These are phyloP conservation scores for Neurospora discreta DNA, from an alignment of 495 filamentous ascomycete species.

Conservation along the genomic window DNA sequence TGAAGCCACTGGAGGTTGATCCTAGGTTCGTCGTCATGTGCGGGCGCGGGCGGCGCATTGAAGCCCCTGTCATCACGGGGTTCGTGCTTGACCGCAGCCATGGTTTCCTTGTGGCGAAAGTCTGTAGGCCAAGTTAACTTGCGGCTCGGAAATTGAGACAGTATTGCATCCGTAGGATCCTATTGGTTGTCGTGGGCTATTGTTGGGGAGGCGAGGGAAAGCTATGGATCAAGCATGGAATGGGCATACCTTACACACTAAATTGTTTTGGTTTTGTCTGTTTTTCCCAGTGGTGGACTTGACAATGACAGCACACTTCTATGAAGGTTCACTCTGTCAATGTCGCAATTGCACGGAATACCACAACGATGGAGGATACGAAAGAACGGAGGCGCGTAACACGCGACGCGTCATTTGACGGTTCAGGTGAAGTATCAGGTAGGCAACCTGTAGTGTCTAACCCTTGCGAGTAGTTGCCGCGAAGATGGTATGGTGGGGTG, in stretches of 20 bases:
- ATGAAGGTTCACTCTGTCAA: not conserved
- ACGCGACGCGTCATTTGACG: not conserved
- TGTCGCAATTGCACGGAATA: not conserved
- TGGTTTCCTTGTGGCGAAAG: not conserved
- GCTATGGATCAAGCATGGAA: not conserved
- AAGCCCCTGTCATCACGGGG: not conserved
- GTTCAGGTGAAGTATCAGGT: not conserved
- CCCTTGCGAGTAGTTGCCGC: not conserved
- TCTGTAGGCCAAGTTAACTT: not conserved
- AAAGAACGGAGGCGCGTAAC: not conserved
- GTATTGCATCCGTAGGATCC: not conserved
- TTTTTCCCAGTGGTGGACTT: not conserved
- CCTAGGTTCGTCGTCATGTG: not conserved
- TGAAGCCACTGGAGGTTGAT: slow-evolving; percentile 8
- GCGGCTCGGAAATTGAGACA: not conserved
- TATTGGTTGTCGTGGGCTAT: not conserved
- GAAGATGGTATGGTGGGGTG: not conserved
- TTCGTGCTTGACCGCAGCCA: not conserved
- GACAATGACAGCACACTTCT: not conserved
- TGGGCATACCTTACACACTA: not conserved
- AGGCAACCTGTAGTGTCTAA: not conserved
- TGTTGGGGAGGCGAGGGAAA: not conserved
- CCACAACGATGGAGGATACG: not conserved
- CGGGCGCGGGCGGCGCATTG: not conserved
- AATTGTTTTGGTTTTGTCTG: not conserved